Evolutionary conservation across 2,329 filamentous ascomycete species (phyloP), one percentile per base, ranked within the genome.

Genomic region (Colletotrichum spinosum): DNA sequence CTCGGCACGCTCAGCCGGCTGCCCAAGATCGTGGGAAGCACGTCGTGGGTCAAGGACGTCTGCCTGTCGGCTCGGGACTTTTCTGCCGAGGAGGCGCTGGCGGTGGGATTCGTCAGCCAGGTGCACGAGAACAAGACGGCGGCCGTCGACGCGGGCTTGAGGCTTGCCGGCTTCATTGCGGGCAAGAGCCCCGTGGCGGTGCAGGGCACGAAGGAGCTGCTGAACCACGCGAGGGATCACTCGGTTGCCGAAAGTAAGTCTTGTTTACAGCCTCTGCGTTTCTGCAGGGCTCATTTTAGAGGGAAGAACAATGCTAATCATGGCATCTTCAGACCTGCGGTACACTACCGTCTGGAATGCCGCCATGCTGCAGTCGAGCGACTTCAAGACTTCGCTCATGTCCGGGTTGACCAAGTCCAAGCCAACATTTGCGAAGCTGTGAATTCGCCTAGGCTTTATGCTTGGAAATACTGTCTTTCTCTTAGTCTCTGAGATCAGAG

Each of bases 291-390:
- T 42, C 38, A 34, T 44, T 25, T 38, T 13, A 13, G n/a, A 17
- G 15, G 12, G 11, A 4, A 46, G 10, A 7, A 9, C 17, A 13
- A n/a, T 62, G 37, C 63, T 66, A 33, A 66, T 34, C 4, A 37
- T 34, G 9, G 34, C n/a, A 12, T 4, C 15, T 45, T 9, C 68
- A 90, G 88, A 89, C 51, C 79, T 98, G 75, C 87, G 88, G 63
- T 97, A 97, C 77, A 97, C 94, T 4, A 85, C 88, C 10, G 85
- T 96, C 1, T 97, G 94, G 95, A 98, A 98, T 74, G 86, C 88
- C 71, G 91, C 89, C 2, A 92, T 92, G 73, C 75, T 97, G 71
- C 94, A 97, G 81, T 92, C 92, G 7, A 81, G 83, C 56, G 95
- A 98, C 81, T 85, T 97, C 48, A 80, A 87, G 73, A 81, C 85